phyloP scores from a whole-genome alignment of 345 rosid genomes.

The Salix caprea region DNA sequence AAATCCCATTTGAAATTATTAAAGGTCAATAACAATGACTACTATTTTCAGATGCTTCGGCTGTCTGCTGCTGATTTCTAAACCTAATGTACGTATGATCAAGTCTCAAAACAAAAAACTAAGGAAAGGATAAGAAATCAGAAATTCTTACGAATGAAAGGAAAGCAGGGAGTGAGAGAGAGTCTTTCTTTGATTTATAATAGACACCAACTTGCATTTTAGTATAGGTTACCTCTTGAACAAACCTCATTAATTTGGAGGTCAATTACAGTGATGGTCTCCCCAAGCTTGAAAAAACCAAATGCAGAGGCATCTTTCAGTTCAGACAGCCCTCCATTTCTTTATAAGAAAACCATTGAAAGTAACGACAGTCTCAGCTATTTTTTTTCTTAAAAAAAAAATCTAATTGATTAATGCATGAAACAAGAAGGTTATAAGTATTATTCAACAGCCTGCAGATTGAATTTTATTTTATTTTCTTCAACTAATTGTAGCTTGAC shows the following conservation, averaged over 20 bases:
- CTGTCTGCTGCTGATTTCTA: too few relatives aligned
- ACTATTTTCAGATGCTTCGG: too few relatives aligned
- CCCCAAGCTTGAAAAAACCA: not conserved
- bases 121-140: not conserved
- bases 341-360: not conserved
- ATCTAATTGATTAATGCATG: too few relatives aligned
- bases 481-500: not conserved
- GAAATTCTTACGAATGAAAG: not conserved
- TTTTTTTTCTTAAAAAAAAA: too few relatives aligned
- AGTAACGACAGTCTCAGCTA: not conserved
- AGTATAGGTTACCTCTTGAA: not conserved
- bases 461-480: not conserved
- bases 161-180: not conserved
- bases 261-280: not conserved
- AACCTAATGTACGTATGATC: too few relatives aligned
- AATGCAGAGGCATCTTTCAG: slow-evolving; percentile 3
- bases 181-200: not conserved
- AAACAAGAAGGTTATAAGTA: too few relatives aligned
- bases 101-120: not conserved
- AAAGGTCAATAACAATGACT: too few relatives aligned
- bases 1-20: too few relatives aligned
- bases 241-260: not conserved
- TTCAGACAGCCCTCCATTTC: not conserved
- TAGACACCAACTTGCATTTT: not conserved
- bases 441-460: too few relatives aligned